Conservation (phyloP, 305 asterid genomes). For the Striga hermonthica region DNA sequence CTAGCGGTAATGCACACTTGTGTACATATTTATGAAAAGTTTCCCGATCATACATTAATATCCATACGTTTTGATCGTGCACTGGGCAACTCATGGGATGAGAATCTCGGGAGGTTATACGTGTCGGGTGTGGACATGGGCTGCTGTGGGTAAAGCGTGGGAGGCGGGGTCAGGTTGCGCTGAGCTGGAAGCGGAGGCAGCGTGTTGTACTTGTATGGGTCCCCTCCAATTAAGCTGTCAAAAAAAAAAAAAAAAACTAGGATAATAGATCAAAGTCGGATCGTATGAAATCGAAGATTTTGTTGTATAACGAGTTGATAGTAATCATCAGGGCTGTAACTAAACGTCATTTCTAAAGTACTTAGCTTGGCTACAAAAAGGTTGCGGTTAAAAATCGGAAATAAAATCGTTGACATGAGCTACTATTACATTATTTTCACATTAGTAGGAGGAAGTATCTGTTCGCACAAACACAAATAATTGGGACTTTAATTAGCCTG, state of each 20-base stretch:
- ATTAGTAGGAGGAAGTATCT: too few relatives aligned
- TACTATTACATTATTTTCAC: too few relatives aligned
- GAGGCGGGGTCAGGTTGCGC: constrained; percentile 91
- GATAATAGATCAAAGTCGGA: neutral
- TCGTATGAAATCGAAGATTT: neutral
- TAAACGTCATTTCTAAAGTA: too few relatives aligned
- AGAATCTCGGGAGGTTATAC: constrained; percentile 69
- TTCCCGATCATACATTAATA: constrained; percentile 78
- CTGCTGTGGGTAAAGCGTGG: constrained; percentile 94
- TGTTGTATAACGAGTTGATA: neutral
- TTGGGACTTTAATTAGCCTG: constrained; percentile 6
- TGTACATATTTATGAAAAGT: too few relatives aligned
- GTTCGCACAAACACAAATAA: neutral
- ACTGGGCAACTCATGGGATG: constrained; percentile 47
- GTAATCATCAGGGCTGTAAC: neutral
- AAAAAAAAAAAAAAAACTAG: too few relatives aligned
- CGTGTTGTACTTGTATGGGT: constrained; percentile 60
- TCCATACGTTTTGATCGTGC: constrained; percentile 81
- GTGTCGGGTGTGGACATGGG: constrained; percentile 89
- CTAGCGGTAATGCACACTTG: too few relatives aligned
- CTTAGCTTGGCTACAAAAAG: too few relatives aligned
- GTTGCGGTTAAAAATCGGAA: too few relatives aligned
- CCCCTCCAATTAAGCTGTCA: constrained; percentile 57
- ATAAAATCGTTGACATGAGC: too few relatives aligned
- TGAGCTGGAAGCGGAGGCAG: constrained; percentile 98